Evolutionary conservation across 2,329 filamentous ascomycete genomes (phyloP), one percentile per base, ranked within the genome.

Genomic region (Mariannaea sp.): DNA sequence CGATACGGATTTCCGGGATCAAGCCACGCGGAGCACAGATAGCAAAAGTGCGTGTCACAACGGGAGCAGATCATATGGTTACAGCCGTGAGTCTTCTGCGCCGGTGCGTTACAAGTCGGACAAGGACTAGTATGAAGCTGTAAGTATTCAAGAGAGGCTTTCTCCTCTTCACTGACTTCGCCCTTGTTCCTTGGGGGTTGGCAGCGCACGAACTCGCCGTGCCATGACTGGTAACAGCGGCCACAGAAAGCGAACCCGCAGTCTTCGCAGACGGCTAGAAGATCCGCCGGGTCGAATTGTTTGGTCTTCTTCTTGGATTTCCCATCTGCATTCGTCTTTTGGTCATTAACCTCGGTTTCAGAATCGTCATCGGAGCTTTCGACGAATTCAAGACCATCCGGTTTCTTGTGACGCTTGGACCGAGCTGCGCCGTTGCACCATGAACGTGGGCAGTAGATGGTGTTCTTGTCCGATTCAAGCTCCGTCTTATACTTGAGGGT

Each of bases 1-100:
- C 80, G 75, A 68, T 97, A 97, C 1, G 92, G 92, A 62, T 96
- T 94, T 14, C 76, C 78, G 0, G 89, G 84, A 50, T 87, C 82
- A 35, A 99, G 80, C 89, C 90, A 97, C n/a, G 86, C 81, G 1
- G 88, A 88, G 68, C 94, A 97, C 1, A 97, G 81, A 64, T 97
- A 97, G 75, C 94, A 99, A 70, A 97, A 97, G 71, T 97, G 93
- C 2, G 90, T 89, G 45, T 87, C 80, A 76, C 94, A 99, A 59
- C 90, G 86, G 70, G 88, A 90, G 73, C 93, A 97, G 43, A 87
- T 89, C 92, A 97, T 97, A 73, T 97, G 92, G 72, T 97, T 97
- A 78, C 94, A 99, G 32, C 94, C 94, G 67, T 90, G 86, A 1
- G 88, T 90, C 77, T 99, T 99, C 70, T 96, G 90, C 17, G 87